Conservation (phyloP, 139 green algal genomes). For the Parachlorella kessleri region DNA sequence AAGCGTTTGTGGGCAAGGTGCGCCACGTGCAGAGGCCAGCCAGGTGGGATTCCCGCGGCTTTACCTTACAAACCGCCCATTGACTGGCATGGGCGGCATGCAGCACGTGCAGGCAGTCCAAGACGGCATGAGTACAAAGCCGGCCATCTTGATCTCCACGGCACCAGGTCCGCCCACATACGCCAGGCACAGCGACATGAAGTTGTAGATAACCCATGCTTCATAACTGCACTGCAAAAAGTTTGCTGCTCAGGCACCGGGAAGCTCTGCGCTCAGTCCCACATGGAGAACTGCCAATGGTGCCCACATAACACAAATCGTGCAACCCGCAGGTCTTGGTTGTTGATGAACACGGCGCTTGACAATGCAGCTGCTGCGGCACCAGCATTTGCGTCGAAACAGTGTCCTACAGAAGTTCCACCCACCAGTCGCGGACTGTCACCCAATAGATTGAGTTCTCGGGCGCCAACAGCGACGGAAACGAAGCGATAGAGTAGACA, state of each 20-base stretch:
- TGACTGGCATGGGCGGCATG: slow-evolving; percentile 80
- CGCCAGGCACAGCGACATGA: slow-evolving; percentile 90
- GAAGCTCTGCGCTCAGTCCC: too few species aligned
- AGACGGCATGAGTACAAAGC: slow-evolving; percentile 81
- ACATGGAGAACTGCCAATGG: too few species aligned
- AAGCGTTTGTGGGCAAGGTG: too few species aligned
- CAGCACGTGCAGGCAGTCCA: slow-evolving; percentile 90
- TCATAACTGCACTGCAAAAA: slow-evolving; percentile 94
- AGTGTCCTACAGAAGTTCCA: too few species aligned
- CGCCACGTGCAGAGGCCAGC: too few species aligned
- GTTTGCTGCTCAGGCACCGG: too few species aligned
- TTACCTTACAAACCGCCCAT: slow-evolving; percentile 86
- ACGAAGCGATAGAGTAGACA: slow-evolving; percentile 87
- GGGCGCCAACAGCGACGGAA: slow-evolving; percentile 72
- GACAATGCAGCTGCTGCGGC: neutral
- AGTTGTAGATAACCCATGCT: slow-evolving; percentile 98
- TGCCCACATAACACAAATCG: too few species aligned
- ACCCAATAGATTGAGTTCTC: slow-evolving; percentile 88
- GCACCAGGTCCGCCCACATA: slow-evolving; percentile 95
- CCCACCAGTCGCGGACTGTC: slow-evolving; percentile 88
- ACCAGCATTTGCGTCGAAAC: too few species aligned
- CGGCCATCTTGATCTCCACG: slow-evolving; percentile 87
- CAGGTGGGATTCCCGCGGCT: too few species aligned
- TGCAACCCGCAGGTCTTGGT: too few species aligned
- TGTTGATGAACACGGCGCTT: too few species aligned